Conservation (phyloP, 2,329 filamentous ascomycete species). For the Claviceps africana region DNA sequence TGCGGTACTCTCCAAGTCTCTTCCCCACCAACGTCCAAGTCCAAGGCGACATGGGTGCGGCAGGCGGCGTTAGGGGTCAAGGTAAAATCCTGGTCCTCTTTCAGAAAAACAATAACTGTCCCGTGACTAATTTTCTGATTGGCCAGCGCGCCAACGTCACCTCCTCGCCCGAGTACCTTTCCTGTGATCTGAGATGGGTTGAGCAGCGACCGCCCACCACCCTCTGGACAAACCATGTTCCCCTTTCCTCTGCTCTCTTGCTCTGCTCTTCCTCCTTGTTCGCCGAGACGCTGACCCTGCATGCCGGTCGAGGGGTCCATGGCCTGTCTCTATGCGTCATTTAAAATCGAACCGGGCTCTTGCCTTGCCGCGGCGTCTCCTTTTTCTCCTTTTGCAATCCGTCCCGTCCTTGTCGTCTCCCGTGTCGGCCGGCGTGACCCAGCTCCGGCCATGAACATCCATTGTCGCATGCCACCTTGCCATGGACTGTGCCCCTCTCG, state of each 20-base stretch:
- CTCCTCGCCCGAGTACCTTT: constrained; percentile 19
- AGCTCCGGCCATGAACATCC: constrained; percentile 4
- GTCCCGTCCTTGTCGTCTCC: not conserved
- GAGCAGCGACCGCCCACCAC: constrained; percentile 10
- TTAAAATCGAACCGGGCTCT: constrained; percentile 7
- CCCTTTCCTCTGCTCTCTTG: constrained; percentile 9
- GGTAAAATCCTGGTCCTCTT: constrained; percentile 20
- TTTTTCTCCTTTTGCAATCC: not conserved
- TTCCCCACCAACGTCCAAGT: not conserved
- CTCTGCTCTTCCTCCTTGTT: constrained; percentile 15
- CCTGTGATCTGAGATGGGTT: constrained; percentile 18
- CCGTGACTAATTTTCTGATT: constrained; percentile 27
- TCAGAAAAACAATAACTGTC: constrained; percentile 21
- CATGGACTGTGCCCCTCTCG: constrained; percentile 4
- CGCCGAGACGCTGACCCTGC: constrained; percentile 11
- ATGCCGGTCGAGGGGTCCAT: too few relatives aligned
- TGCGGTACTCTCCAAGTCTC: constrained; percentile 1
- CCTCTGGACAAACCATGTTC: constrained; percentile 7
- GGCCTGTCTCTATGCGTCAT: constrained; percentile 21
- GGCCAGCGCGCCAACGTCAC: constrained; percentile 20
- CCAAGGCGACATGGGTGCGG: constrained; percentile 3
- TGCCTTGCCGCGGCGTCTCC: not conserved
- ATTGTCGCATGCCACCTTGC: constrained; percentile 21
- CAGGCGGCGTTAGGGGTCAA: constrained; percentile 8
- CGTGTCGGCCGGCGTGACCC: too few relatives aligned